Conservation (phyloP, 78 protist genomes). For the Dictyostelium brefeldianum region DNA sequence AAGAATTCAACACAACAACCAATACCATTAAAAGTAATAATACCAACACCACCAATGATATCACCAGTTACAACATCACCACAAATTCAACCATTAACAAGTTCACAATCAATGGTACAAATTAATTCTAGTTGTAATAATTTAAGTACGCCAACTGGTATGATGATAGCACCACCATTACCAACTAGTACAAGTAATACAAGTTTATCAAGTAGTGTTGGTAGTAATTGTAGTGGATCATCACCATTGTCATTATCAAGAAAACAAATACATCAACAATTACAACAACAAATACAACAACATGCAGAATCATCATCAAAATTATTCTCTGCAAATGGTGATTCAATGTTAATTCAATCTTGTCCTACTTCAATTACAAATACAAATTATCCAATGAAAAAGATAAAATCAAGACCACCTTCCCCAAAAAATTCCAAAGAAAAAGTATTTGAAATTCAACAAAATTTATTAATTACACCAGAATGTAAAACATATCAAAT, state of each 20-base stretch:
- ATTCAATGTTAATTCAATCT: conserved; percentile 39
- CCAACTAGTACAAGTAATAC: neutral
- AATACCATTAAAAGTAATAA: neutral
- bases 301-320: neutral
- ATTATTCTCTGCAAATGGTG: conserved; percentile 41
- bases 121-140: neutral
- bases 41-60: neutral
- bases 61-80: neutral
- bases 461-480: neutral
- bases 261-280: neutral
- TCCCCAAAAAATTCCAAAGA: conserved; percentile 11
- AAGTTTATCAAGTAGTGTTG: conserved; percentile 21
- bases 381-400: conserved; percentile 48
- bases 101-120: neutral
- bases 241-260: neutral
- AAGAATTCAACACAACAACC: neutral
- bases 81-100: neutral
- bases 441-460: conserved; percentile 9
- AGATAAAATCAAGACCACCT: neutral
- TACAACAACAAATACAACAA: neutral
- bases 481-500: neutral
- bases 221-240: neutral
- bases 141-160: neutral
- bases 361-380: conserved; percentile 63
- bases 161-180: neutral